Conservation (phyloP, 2,329 filamentous ascomycete genomes). For the Cytospora mali region DNA sequence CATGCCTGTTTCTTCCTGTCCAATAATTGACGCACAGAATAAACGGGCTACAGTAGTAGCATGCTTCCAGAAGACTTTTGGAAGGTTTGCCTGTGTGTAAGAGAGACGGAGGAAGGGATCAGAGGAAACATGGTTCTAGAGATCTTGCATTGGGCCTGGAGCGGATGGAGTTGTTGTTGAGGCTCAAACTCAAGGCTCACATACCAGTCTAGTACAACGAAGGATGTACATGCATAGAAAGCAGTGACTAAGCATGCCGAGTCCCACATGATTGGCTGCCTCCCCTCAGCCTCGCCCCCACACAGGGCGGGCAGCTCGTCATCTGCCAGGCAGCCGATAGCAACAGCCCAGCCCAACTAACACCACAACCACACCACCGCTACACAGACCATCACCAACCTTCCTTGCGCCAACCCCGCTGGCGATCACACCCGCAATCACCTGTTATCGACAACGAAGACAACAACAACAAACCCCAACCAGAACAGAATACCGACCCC, state of each 20-base stretch:
- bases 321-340: conserved; percentile 7
- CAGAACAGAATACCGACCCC: neutral
- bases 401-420: no score
- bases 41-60: no score
- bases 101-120: no score
- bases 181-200: no score
- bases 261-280: neutral
- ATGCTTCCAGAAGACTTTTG: no score
- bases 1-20: no score
- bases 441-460: neutral
- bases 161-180: neutral
- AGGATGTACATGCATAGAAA: no score
- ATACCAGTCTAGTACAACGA: neutral
- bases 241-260: neutral
- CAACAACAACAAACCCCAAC: neutral
- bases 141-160: no score
- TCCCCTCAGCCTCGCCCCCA: neutral
- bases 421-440: neutral
- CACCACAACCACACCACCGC: neutral
- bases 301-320: neutral
- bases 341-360: conserved; percentile 1
- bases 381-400: neutral
- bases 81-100: no score
- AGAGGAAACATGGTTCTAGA: no score
- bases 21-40: no score